Evolutionary conservation across 176 grass and related monocot species (phyloP).

Genomic region (Stipa capillata): DNA sequence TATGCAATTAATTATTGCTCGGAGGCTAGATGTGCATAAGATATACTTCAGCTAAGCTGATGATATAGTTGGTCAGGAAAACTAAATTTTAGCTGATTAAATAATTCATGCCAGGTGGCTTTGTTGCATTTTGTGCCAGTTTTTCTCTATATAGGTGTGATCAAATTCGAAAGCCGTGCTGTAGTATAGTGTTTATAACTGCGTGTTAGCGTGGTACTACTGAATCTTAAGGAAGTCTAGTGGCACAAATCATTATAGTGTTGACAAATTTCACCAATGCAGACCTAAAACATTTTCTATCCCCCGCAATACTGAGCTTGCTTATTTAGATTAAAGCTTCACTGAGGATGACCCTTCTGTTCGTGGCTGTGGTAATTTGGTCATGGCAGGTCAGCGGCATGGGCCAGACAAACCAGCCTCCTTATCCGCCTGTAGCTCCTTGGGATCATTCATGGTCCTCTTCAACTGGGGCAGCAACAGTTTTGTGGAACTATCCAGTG

Average conservation of each 20-base stretch:
- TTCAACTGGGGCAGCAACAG: conserved; percentile 27
- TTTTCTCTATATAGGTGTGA: neutral
- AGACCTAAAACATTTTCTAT: neutral
- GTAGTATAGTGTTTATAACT: neutral
- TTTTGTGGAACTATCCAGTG: conserved; percentile 44
- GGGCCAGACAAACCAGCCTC: conserved; percentile 48
- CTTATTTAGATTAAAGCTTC: neutral
- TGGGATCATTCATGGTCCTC: conserved; percentile 53
- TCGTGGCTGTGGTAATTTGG: neutral
- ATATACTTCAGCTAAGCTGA: neutral
- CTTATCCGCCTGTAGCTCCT: conserved; percentile 41
- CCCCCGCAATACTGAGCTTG: neutral
- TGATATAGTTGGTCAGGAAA: neutral
- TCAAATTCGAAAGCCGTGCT: neutral
- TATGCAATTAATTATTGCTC: no score
- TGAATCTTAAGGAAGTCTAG: neutral
- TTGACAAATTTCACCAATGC: neutral
- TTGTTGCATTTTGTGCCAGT: neutral
- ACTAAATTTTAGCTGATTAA: neutral
- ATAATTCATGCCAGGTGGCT: neutral
- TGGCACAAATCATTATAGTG: neutral
- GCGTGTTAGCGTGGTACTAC: neutral
- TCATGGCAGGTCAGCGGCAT: conserved; percentile 34
- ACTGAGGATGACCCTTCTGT: neutral
- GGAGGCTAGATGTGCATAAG: neutral